phyloP scores from a whole-genome alignment of 768 basidiomycete species.

The Amanita exitialis region DNA sequence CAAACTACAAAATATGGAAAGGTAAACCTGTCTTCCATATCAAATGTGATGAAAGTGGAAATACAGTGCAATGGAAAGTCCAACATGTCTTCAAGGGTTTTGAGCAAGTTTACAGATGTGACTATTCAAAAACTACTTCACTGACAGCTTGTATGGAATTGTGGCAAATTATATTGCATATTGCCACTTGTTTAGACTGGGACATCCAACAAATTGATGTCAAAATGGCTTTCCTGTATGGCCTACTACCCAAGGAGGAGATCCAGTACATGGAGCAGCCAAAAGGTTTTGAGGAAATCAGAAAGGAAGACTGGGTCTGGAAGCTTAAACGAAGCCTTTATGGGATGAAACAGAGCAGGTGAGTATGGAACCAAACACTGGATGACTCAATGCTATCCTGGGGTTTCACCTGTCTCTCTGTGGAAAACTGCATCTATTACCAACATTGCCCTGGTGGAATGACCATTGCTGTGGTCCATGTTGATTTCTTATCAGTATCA shows the following conservation, averaged over 20 bases:
- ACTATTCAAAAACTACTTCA: constrained; percentile 33
- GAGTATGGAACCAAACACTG: no score
- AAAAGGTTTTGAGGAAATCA: no score
- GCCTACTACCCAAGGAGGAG: constrained; percentile 7
- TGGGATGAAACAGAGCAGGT: no score
- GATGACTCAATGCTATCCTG: no score
- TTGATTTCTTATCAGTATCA: no score
- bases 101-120: constrained; percentile 27
- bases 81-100: constrained; percentile 32
- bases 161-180: constrained; percentile 22
- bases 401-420: no score
- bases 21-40: constrained; percentile 11
- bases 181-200: constrained; percentile 23
- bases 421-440: no score
- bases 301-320: no score
- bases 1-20: constrained; percentile 14
- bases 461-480: no score
- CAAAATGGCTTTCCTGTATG: constrained; percentile 29
- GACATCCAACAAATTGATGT: constrained; percentile 29
- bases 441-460: no score
- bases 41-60: constrained; percentile 22
- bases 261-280: no score
- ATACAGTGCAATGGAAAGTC: constrained; percentile 22
- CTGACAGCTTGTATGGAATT: constrained; percentile 32
- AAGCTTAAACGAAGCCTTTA: no score